Evolutionary conservation across 2,329 filamentous ascomycete species (phyloP), one percentile per base, ranked within the genome.

Genomic region (Cytospora piceae): DNA sequence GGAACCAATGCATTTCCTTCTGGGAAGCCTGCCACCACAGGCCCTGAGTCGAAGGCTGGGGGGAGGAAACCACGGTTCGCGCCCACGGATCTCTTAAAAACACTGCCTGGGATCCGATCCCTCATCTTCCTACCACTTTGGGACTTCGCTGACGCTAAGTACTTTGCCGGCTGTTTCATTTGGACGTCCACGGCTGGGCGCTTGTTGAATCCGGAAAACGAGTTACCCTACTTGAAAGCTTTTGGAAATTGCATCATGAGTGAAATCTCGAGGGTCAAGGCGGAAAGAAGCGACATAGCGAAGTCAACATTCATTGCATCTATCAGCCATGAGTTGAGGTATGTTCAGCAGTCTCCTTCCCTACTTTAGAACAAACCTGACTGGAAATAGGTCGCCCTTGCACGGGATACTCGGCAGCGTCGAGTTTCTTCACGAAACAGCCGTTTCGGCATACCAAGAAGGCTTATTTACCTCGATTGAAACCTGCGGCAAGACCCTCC

Each of bases 301-400:
- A 84, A 85, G 72, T 80, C 81, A 0, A 83, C 85, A 61, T 84
- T 87, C 67, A 81, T 87, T 34, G 83, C 81, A 1, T 85, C 82
- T 17, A 81, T 87, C 51, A 84, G 82, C 34, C 85, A 87, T 71
- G 85, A 87, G 69, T 74, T 87, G 15, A 61, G 63, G 63, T 65
- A 61, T 29, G 29, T 42, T 15, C 15, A 17, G 17, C 31, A 14
- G 9, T 0, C 20, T 9, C 31, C 15, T 24, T 42, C 15, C 4
- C 3, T n/a, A 4, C 20, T 27, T 24, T 20, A 9, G 22, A 52
- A 17, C 31, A 29, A 53, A 15, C 20, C 63, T 65, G 15, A 65
- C 51, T 3, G 39, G 7, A 27, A 7, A 7, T 12, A 77, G 85
- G 20, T 84, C 81, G 3, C 85, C 85, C 2, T 74, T 87, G 0